phyloP scores from a whole-genome alignment of 1,284 basidiomycete species.

The Irpex sp. region DNA sequence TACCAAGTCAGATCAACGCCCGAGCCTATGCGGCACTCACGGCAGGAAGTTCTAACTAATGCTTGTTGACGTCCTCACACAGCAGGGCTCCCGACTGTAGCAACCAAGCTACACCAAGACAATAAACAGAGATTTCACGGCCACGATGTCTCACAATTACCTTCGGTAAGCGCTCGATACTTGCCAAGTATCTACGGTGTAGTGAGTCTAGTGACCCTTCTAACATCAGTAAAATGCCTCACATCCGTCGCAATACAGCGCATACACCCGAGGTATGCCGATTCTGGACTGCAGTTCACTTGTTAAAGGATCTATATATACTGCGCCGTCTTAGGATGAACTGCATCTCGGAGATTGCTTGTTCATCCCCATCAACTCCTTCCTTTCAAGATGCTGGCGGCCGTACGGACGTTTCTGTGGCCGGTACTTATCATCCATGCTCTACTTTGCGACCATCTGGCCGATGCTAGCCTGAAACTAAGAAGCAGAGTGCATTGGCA shows the following conservation, averaged over 20 bases:
- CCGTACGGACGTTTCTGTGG: neutral
- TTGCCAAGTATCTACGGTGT: neutral
- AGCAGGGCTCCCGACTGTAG: neutral
- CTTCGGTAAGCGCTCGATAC: neutral
- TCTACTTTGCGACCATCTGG: neutral
- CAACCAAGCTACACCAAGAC: neutral
- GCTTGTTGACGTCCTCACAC: neutral
- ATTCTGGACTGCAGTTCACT: neutral
- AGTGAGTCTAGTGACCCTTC: neutral
- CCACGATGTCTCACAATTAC: neutral
- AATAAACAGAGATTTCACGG: neutral
- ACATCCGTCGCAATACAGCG: neutral
- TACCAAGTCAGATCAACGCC: too few relatives aligned
- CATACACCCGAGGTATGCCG: neutral
- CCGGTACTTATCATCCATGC: neutral
- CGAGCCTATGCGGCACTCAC: too few relatives aligned
- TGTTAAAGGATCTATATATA: neutral
- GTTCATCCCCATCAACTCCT: neutral
- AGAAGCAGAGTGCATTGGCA: conserved; percentile 21
- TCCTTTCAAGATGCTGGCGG: neutral
- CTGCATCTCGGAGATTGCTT: neutral
- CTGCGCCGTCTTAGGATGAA: neutral
- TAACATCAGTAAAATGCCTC: neutral
- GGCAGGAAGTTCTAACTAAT: too few relatives aligned
- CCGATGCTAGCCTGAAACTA: neutral